Evolutionary conservation across 306 rosid genomes (phyloP), one percentile per base, ranked within the genome.

Genomic region (Quercus wislizeni): DNA sequence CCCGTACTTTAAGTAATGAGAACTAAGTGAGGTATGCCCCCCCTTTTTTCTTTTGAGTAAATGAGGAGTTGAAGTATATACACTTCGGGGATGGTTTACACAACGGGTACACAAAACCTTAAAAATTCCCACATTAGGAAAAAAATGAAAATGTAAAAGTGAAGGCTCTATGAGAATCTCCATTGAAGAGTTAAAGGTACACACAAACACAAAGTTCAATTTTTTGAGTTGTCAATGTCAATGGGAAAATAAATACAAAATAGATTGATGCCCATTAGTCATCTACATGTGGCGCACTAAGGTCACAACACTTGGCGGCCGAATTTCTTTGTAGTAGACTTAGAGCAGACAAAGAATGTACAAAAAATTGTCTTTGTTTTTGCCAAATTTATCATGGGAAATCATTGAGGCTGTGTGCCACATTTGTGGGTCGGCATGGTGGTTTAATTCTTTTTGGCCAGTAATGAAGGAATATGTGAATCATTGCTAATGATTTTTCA

Each of bases 91-190:
- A 51, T 67, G 67, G 76, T 62, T 76, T 41, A 41, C 79, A 69
- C 27, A 28, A 25, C 54, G 77, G 55, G 69, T 62, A 78, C 57
- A 79, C 33, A 12, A 49, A 69, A 85, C 81, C 91, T 89, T 89
- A 89, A 84, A 77, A 83, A 38, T 78, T 78, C 89, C 97, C 90
- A 76, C 85, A 86, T 84, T 79, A 5, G 92, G 91, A 78, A 83
- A 86, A 67, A 79, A 5, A 17, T 8, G 54, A 63, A 21, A 28
- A 70, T 58, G 82, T 72, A 35, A 58, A 85, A 69, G 76, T 21
- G 75, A 78, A 54, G 81, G 81, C 84, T 74, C 83, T 73, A 52
- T 31, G n/a, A 79, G 82, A 86, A 86, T 84, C 85, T 86, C 72
- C 67, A 76, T 6, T 10, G 74, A 76, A 76, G 43, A 55, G 69